These are phyloP conservation scores for Dothiorella sarmentorum DNA, from an alignment of 2,329 filamentous ascomycete species.

Conservation along the genomic window DNA sequence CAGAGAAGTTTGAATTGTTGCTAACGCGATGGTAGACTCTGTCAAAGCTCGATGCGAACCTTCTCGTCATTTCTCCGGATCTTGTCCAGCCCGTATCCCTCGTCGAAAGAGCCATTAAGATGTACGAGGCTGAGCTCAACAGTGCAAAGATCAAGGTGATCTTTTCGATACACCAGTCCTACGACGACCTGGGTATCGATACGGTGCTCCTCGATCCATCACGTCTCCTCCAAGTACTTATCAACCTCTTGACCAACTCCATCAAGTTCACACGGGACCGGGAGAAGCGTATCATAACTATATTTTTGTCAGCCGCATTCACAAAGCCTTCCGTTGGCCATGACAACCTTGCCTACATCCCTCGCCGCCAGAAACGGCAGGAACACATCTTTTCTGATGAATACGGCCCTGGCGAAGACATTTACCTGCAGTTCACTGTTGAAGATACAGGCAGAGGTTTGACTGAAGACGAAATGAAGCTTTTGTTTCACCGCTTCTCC, in stretches of 20 bases:
- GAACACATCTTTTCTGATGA: conserved; percentile 19
- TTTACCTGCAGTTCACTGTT: conserved; percentile 20
- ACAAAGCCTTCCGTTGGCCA: conserved; percentile 10
- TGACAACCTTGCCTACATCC: conserved; percentile 20
- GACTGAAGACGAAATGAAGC: conserved; percentile 9
- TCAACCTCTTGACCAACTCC: conserved; percentile 33
- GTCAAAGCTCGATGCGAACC: conserved; percentile 22
- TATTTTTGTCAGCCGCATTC: conserved; percentile 28
- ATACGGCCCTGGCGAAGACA: conserved; percentile 17
- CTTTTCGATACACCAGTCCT: conserved; percentile 20
- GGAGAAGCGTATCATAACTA: conserved; percentile 30
- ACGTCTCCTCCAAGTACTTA: conserved; percentile 24
- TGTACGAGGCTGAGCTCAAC: conserved; percentile 26
- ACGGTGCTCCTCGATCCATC: conserved; percentile 21
- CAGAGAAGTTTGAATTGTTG: neutral
- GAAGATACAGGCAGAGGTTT: conserved; percentile 20
- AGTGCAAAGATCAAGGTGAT: conserved; percentile 20
- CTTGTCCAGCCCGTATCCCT: conserved; percentile 21
- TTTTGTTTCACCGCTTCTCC: conserved; percentile 17
- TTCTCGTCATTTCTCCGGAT: conserved; percentile 26
- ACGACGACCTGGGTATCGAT: conserved; percentile 20
- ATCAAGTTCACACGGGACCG: conserved; percentile 31
- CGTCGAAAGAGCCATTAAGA: conserved; percentile 24
- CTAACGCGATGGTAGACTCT: neutral
- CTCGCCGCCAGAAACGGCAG: conserved; percentile 13